phyloP scores from a whole-genome alignment of 352 stramenopile genomes.

The Phytopythium sindhum region DNA sequence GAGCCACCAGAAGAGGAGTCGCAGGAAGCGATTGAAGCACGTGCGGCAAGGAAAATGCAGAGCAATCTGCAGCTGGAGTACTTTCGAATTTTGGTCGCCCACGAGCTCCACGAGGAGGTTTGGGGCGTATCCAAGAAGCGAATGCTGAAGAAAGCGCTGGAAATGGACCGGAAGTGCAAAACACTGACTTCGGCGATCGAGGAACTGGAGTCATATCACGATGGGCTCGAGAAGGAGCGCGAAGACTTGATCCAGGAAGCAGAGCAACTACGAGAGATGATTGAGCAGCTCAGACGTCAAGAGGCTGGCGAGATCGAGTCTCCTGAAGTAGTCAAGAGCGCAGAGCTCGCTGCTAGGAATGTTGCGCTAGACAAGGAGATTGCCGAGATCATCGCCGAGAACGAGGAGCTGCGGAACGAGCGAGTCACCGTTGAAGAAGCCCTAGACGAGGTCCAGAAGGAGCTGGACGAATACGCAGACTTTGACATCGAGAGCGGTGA shows the following conservation, averaged over 20 bases:
- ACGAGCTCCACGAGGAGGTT: constrained; percentile 76
- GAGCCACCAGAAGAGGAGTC: constrained; percentile 57
- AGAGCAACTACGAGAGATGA: constrained; percentile 43
- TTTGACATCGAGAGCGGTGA: constrained; percentile 43
- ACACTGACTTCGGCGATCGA: constrained; percentile 50
- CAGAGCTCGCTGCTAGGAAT: constrained; percentile 49
- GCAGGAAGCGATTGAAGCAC: constrained; percentile 64
- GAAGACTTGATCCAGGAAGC: constrained; percentile 55
- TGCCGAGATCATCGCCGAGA: constrained; percentile 63
- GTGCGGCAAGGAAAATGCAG: constrained; percentile 51
- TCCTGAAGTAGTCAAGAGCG: constrained; percentile 53
- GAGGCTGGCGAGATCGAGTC: constrained; percentile 55
- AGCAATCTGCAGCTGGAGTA: constrained; percentile 71
- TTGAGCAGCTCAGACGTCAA: constrained; percentile 63
- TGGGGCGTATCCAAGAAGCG: constrained; percentile 54
- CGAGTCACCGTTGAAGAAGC: constrained; percentile 49
- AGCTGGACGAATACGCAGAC: constrained; percentile 61
- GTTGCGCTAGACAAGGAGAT: constrained; percentile 69
- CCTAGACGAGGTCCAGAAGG: constrained; percentile 55
- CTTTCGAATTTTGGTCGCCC: constrained; percentile 69
- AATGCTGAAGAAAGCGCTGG: constrained; percentile 42
- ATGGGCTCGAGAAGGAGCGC: constrained; percentile 52
- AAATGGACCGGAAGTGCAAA: constrained; percentile 56
- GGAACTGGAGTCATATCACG: constrained; percentile 35
- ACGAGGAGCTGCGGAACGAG: constrained; percentile 54